Conservation (phyloP, 129 eudicot species). For the Pittosporum tobira region DNA sequence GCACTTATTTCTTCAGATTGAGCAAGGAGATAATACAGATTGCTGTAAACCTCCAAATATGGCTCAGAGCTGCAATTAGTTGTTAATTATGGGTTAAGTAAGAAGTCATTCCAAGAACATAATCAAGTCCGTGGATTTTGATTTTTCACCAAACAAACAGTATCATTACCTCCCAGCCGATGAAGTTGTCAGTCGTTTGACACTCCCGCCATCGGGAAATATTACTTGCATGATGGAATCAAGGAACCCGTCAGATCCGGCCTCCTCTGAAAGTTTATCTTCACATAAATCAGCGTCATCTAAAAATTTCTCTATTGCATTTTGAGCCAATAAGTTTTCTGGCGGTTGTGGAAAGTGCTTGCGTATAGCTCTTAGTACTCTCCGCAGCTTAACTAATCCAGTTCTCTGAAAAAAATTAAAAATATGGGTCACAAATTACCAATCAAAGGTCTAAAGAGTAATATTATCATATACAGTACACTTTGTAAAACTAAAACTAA, state of each 20-base stretch:
- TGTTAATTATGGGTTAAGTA: constrained; percentile 4
- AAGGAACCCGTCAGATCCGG: constrained; percentile 77
- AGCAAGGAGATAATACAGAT: constrained; percentile 78
- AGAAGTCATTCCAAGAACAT: neutral
- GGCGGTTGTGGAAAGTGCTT: constrained; percentile 97
- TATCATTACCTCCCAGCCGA: constrained; percentile 50
- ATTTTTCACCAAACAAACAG: neutral
- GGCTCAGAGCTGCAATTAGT: constrained; percentile 76
- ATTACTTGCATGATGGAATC: constrained; percentile 51
- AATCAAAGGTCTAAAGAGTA: neutral
- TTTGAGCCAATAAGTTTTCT: constrained; percentile 52
- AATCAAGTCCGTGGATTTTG: neutral
- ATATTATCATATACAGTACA: neutral
- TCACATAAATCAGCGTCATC: constrained; percentile 77
- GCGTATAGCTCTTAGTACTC: constrained; percentile 91
- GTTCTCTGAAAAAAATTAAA: constrained; percentile 50
- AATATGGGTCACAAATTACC: neutral
- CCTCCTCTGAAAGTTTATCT: constrained; percentile 77
- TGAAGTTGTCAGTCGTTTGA: constrained; percentile 34
- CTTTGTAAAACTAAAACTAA: too few relatives aligned
- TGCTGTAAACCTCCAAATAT: constrained; percentile 80
- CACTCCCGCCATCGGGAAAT: constrained; percentile 41
- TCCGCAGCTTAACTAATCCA: constrained; percentile 79
- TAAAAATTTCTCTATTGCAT: constrained; percentile 78
- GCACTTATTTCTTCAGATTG: constrained; percentile 88